A percentile compares a stretch with the other conserved stretches of the same genome.
These are phyloP conservation scores for Lichenothelia convexa DNA, from an alignment of 495 filamentous ascomycete genomes.

Conservation along the genomic window DNA sequence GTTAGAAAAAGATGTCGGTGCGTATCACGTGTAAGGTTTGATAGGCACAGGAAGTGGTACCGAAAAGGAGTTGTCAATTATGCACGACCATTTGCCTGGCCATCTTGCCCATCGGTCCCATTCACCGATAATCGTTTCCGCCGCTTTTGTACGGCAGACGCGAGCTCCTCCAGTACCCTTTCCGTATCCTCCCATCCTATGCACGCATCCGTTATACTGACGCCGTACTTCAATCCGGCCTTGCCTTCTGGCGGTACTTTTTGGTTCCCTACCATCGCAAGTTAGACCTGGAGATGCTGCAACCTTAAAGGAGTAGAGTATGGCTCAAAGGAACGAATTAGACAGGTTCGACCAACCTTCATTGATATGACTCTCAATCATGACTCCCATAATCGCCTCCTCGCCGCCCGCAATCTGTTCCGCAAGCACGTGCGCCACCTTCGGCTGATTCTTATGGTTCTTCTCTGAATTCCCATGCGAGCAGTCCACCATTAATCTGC, in stretches of 20 bases:
- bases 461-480: constrained; percentile 93
- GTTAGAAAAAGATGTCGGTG: too few species aligned
- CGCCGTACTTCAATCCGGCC: constrained; percentile 74
- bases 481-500: constrained; percentile 94
- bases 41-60: too few species aligned
- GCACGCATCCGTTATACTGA: constrained; percentile 96
- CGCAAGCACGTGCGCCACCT: constrained; percentile 66
- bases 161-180: constrained; percentile 55
- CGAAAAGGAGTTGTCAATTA: too few species aligned
- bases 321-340: neutral
- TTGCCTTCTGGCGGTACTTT: constrained; percentile 87
- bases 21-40: too few species aligned
- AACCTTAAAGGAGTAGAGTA: constrained; percentile 2
- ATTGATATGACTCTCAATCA: constrained; percentile 96
- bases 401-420: constrained; percentile 77
- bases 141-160: constrained; percentile 58
- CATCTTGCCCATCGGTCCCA: too few species aligned
- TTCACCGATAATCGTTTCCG: constrained; percentile 27
- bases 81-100: too few species aligned
- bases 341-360: constrained; percentile 41
- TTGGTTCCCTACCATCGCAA: constrained; percentile 52
- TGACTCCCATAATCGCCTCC: constrained; percentile 82
- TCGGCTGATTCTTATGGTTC: constrained; percentile 93
- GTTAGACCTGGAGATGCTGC: too few species aligned
- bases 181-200: constrained; percentile 93